These are phyloP conservation scores for Clarireedia homoeocarpa DNA, from an alignment of 2,329 filamentous ascomycete genomes.

Conservation along the genomic window DNA sequence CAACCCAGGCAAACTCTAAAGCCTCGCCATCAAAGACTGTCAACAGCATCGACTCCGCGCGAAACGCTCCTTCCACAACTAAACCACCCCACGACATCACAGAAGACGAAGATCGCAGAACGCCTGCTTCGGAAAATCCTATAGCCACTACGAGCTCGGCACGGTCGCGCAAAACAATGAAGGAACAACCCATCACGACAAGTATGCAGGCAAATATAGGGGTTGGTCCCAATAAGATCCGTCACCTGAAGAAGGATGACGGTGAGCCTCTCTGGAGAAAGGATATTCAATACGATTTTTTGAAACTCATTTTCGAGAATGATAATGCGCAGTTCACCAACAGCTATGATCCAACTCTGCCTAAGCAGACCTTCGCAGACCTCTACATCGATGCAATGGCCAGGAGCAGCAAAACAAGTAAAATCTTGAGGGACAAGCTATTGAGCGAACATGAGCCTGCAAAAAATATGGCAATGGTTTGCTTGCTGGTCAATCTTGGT, in stretches of 20 bases:
- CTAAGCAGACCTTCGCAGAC: slow-evolving; percentile 79
- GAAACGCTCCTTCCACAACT: slow-evolving; percentile 17
- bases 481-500: slow-evolving; percentile 90
- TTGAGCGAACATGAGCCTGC: slow-evolving; percentile 85
- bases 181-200: slow-evolving; percentile 24
- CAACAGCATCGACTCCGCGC: slow-evolving; percentile 19
- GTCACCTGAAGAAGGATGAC: slow-evolving; percentile 82
- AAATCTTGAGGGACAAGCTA: slow-evolving; percentile 94
- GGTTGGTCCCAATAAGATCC: slow-evolving; percentile 49
- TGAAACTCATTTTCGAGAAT: slow-evolving; percentile 73
- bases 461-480: slow-evolving; percentile 99
- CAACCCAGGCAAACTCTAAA: slow-evolving; percentile 4
- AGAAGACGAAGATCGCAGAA: slow-evolving; percentile 28
- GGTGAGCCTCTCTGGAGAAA: slow-evolving; percentile 79
- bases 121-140: slow-evolving; percentile 17
- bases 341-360: slow-evolving; percentile 53
- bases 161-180: slow-evolving; percentile 12
- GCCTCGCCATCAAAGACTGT: slow-evolving; percentile 22
- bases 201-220: slow-evolving; percentile 8
- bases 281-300: slow-evolving; percentile 84
- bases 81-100: slow-evolving; percentile 21
- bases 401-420: slow-evolving; percentile 96
- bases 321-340: slow-evolving; percentile 76
- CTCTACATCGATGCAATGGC: slow-evolving; percentile 99
- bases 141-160: slow-evolving; percentile 21